A percentile compares a stretch with the other conserved stretches of the same genome.
These are phyloP conservation scores for Trichopus zeylanicus DNA, from an alignment of 116 monocot genomes.

Conservation along the genomic window DNA sequence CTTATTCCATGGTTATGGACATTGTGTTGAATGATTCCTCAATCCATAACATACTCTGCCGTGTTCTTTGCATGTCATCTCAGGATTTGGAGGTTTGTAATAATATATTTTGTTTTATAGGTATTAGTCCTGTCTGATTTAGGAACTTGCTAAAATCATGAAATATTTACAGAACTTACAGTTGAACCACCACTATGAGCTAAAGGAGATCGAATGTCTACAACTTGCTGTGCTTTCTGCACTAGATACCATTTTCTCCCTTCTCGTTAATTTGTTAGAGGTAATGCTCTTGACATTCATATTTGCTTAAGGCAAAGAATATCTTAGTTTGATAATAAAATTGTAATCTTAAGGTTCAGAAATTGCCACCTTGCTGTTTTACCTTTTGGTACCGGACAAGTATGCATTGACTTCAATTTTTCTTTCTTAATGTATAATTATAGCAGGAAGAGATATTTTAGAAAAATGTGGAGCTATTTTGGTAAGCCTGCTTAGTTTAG, in stretches of 20 bases:
- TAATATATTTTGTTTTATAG: constrained; percentile 4
- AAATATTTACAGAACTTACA: constrained; percentile 35
- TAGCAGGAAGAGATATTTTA: no score
- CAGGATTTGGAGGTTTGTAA: constrained; percentile 47
- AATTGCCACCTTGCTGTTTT: no score
- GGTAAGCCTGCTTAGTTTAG: no score
- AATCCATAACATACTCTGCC: constrained; percentile 46
- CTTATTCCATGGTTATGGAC: constrained; percentile 37
- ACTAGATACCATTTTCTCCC: constrained; percentile 41
- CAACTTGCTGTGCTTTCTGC: constrained; percentile 46
- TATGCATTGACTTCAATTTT: no score
- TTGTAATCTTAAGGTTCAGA: no score
- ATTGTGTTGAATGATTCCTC: constrained; percentile 73
- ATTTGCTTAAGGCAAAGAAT: not conserved
- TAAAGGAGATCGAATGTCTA: constrained; percentile 59
- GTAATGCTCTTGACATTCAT: constrained; percentile 26
- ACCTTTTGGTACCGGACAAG: no score
- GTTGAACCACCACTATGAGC: constrained; percentile 23
- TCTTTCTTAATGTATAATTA: no score
- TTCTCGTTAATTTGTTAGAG: constrained; percentile 47
- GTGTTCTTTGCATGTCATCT: constrained; percentile 38
- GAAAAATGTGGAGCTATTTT: no score
- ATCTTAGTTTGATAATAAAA: no score
- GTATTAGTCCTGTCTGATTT: not conserved
- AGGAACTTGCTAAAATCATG: constrained; percentile 1